Conservation (phyloP, 345 rosid species). For the Punica granatum region DNA sequence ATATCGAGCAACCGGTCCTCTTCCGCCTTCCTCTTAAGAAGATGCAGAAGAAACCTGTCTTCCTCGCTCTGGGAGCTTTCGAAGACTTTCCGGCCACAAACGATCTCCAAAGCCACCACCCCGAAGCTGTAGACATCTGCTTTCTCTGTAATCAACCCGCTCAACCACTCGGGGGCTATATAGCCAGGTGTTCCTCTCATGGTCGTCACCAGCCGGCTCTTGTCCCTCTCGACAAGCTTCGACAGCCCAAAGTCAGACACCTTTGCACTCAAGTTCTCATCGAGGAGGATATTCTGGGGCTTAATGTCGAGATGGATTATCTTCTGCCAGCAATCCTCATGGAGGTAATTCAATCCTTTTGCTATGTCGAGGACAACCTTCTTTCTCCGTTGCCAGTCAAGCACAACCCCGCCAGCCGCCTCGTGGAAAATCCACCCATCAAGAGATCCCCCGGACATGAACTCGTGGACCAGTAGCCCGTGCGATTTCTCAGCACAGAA, state of each 20-base stretch:
- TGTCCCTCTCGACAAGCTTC: background rate
- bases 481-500: slow-evolving; percentile 5
- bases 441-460: too few relatives aligned
- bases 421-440: slow-evolving; percentile 1
- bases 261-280: too few relatives aligned
- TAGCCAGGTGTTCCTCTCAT: slow-evolving; percentile 8
- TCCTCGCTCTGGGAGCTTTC: background rate
- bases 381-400: slow-evolving; percentile 1
- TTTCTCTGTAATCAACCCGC: background rate
- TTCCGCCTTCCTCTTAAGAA: slow-evolving; percentile 5
- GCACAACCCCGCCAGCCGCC: background rate
- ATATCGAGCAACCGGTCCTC: background rate
- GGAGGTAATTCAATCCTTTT: too few relatives aligned
- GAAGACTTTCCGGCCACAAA: background rate
- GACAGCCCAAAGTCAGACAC: slow-evolving; percentile 11
- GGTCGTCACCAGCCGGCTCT: background rate
- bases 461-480: too few relatives aligned
- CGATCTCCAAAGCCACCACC: slow-evolving; percentile 5
- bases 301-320: too few relatives aligned
- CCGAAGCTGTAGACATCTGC: slow-evolving; percentile 6
- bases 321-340: slow-evolving; percentile 7
- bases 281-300: too few relatives aligned
- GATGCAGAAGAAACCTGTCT: background rate
- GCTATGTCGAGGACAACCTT: background rate
- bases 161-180: slow-evolving; percentile 9